Conservation (phyloP, 495 filamentous ascomycete species). For the Penicillium coffeae region DNA sequence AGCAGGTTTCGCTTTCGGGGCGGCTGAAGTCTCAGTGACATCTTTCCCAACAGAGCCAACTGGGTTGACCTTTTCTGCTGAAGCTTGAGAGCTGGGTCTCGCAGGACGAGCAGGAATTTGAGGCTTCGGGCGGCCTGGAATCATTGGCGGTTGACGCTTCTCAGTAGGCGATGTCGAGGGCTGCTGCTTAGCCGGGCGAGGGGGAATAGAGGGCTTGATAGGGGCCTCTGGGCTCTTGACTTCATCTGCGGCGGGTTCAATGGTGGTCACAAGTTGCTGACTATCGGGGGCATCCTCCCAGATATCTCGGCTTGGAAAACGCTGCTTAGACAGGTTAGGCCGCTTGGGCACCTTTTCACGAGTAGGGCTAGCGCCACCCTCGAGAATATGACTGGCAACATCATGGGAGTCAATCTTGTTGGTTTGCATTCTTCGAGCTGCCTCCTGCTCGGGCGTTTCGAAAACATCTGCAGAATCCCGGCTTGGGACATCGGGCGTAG, state of each 20-base stretch:
- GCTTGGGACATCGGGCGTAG: conserved; percentile 62
- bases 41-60: conserved; percentile 27
- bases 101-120: conserved; percentile 68
- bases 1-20: conserved; percentile 64
- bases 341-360: conserved; percentile 37
- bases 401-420: conserved; percentile 45
- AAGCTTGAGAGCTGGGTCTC: conserved; percentile 45
- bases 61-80: conserved; percentile 6
- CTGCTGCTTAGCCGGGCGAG: conserved; percentile 37
- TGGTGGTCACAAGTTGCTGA: conserved; percentile 73
- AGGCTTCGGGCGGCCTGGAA: conserved; percentile 76
- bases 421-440: conserved; percentile 44
- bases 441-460: conserved; percentile 56
- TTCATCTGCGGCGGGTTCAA: conserved; percentile 58
- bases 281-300: conserved; percentile 96
- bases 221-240: conserved; percentile 36
- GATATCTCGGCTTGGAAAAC: conserved; percentile 91
- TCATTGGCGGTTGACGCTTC: conserved; percentile 49
- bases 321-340: conserved; percentile 54
- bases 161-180: conserved; percentile 43
- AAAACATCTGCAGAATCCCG: conserved; percentile 31
- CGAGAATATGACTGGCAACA: conserved; percentile 39
- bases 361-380: conserved; percentile 18
- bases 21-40: conserved; percentile 24
- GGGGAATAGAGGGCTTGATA: conserved; percentile 41